Evolutionary conservation across 2,329 filamentous ascomycete genomes (phyloP).

Genomic region (Diaporthe sp.): DNA sequence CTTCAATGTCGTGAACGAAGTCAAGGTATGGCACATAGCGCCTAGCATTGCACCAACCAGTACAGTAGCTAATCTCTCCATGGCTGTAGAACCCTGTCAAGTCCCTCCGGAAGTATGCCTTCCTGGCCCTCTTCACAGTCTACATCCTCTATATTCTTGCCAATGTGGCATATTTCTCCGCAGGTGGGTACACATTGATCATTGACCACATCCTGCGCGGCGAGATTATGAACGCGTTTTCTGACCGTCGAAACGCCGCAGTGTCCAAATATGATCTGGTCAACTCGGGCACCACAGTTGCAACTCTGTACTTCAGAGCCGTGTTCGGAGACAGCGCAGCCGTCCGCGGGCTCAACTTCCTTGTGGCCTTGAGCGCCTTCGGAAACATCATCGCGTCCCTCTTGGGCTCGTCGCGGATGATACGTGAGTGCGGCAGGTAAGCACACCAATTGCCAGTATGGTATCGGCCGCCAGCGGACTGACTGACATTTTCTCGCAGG

Average conservation of each 20-base stretch:
- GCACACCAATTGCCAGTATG: background rate
- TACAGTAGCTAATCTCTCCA: background rate
- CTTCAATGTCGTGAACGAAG: slow-evolving; percentile 70
- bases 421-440: slow-evolving; percentile 68
- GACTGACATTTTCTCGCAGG: background rate
- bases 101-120: slow-evolving; percentile 61
- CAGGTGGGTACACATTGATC: slow-evolving; percentile 38
- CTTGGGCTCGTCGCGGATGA: slow-evolving; percentile 65
- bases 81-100: slow-evolving; percentile 63
- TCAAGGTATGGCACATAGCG: slow-evolving; percentile 46
- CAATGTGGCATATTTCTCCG: slow-evolving; percentile 70
- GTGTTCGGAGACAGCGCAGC: slow-evolving; percentile 64
- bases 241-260: background rate
- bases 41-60: background rate
- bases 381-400: slow-evolving; percentile 67
- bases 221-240: background rate
- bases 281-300: slow-evolving; percentile 57
- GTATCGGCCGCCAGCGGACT: background rate
- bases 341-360: slow-evolving; percentile 61
- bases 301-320: slow-evolving; percentile 66
- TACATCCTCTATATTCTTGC: slow-evolving; percentile 65
- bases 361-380: slow-evolving; percentile 67
- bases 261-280: slow-evolving; percentile 64
- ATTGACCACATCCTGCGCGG: background rate
- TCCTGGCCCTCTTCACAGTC: slow-evolving; percentile 61